phyloP scores from a whole-genome alignment of 2,329 filamentous ascomycete species.

The Fusarium mundagurra region DNA sequence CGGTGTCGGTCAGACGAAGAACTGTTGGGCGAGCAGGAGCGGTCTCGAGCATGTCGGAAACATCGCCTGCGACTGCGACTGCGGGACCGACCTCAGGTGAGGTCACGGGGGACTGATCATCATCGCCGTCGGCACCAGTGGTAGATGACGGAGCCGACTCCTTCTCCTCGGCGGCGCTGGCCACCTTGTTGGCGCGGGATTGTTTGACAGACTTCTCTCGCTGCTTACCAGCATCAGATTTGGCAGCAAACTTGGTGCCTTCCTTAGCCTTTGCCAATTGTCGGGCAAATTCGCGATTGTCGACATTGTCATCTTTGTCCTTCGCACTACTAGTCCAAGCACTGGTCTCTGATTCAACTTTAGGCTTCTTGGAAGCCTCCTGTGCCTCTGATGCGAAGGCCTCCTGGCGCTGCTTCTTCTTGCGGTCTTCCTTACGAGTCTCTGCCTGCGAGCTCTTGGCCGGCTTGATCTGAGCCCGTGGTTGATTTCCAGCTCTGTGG shows the following conservation, averaged over 20 bases:
- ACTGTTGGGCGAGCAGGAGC: constrained; percentile 74
- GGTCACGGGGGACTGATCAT: constrained; percentile 76
- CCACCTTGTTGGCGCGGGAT: constrained; percentile 66
- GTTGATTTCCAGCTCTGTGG: constrained; percentile 47
- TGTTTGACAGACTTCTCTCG: constrained; percentile 77
- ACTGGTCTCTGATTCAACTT: constrained; percentile 46
- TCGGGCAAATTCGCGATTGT: constrained; percentile 80
- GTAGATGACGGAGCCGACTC: constrained; percentile 69
- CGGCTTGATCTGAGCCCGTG: constrained; percentile 42
- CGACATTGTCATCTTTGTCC: constrained; percentile 62
- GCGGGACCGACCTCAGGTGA: constrained; percentile 70
- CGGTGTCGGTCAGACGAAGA: constrained; percentile 77
- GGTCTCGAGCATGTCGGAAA: constrained; percentile 92
- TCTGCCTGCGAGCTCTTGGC: constrained; percentile 46
- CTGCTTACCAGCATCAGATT: constrained; percentile 68
- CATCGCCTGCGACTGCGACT: constrained; percentile 71
- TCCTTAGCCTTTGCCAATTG: constrained; percentile 77
- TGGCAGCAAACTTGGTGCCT: constrained; percentile 68
- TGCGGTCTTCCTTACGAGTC: constrained; percentile 53
- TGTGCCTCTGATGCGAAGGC: constrained; percentile 52
- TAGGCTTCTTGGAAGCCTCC: constrained; percentile 51
- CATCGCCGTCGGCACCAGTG: constrained; percentile 79
- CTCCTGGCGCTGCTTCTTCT: constrained; percentile 59
- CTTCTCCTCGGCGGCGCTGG: constrained; percentile 53
- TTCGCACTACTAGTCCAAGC: constrained; percentile 44